These are phyloP conservation scores for Blastocrithidia nonstop DNA, from an alignment of 208 protist species.

Conservation along the genomic window DNA sequence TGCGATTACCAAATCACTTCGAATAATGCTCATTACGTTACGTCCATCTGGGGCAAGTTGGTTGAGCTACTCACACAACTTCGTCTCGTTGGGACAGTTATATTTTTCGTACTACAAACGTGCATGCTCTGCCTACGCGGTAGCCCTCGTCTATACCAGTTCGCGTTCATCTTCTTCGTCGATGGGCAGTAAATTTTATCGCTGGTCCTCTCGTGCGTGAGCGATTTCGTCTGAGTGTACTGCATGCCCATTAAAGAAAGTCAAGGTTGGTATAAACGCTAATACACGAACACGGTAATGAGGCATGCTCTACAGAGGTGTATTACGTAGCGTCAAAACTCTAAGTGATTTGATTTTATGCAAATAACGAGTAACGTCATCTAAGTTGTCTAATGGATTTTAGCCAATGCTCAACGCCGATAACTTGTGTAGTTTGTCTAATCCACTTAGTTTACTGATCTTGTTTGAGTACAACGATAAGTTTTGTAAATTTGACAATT, in stretches of 20 bases:
- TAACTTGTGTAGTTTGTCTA: constrained; percentile 62
- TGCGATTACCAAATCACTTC: constrained; percentile 33
- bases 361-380: constrained; percentile 75
- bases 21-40: constrained; percentile 35
- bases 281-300: constrained; percentile 49
- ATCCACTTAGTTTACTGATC: constrained; percentile 41
- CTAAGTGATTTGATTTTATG: constrained; percentile 45
- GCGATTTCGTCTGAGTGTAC: constrained; percentile 25
- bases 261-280: constrained; percentile 52
- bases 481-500: constrained; percentile 71
- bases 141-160: constrained; percentile 12
- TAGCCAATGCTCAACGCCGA: constrained; percentile 85
- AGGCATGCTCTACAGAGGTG: constrained; percentile 27
- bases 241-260: constrained; percentile 47
- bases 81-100: constrained; percentile 71
- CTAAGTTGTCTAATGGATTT: constrained; percentile 80
- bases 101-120: constrained; percentile 41
- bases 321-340: constrained; percentile 77
- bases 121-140: constrained; percentile 19
- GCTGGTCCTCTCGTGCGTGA: constrained; percentile 54
- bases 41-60: constrained; percentile 33
- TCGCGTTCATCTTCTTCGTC: constrained; percentile 65
- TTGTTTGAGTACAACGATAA: constrained; percentile 85
- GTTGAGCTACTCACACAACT: constrained; percentile 63
- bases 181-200: constrained; percentile 60